phyloP scores from a whole-genome alignment of 768 basidiomycete species.

The Leucocoprinus birnbaumii region DNA sequence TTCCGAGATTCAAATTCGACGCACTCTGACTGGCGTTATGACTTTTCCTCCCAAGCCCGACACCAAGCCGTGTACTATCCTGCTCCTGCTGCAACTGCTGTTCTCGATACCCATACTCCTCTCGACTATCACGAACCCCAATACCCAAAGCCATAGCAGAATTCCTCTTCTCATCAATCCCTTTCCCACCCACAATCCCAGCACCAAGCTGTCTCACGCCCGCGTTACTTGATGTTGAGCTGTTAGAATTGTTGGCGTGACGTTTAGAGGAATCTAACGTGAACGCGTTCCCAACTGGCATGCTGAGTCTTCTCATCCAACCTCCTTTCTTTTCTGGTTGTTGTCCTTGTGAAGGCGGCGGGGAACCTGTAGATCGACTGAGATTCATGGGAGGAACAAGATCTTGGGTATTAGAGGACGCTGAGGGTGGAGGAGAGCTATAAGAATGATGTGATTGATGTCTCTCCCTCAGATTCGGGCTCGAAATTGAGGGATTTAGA shows the following conservation, averaged over 20 bases:
- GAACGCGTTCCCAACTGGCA: slow-evolving; percentile 62
- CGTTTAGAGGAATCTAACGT: slow-evolving; percentile 50
- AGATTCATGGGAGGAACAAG: slow-evolving; percentile 31
- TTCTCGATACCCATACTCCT: slow-evolving; percentile 10
- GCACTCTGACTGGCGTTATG: slow-evolving; percentile 50
- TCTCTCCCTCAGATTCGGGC: slow-evolving; percentile 3
- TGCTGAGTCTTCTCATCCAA: slow-evolving; percentile 77
- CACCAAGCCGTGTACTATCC: slow-evolving; percentile 45
- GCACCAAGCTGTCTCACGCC: slow-evolving; percentile 4
- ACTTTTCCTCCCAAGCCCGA: slow-evolving; percentile 27
- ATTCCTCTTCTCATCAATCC: slow-evolving; percentile 48
- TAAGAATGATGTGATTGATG: slow-evolving; percentile 48
- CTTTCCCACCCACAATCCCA: slow-evolving; percentile 20
- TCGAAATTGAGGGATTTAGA: slow-evolving; percentile 18
- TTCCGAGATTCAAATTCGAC: slow-evolving; percentile 38
- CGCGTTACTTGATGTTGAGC: slow-evolving; percentile 21
- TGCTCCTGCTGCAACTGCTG: slow-evolving; percentile 23
- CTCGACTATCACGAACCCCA: slow-evolving; percentile 5
- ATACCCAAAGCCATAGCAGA: slow-evolving; percentile 39
- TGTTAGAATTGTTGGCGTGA: slow-evolving; percentile 23
- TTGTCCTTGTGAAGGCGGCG: slow-evolving; percentile 18
- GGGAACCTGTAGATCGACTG: slow-evolving; percentile 14
- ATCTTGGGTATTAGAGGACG: slow-evolving; percentile 50
- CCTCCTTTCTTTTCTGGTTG: slow-evolving; percentile 35
- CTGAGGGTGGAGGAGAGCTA: slow-evolving; percentile 62